Evolutionary conservation across 2,329 filamentous ascomycete genomes (phyloP), one percentile per base, ranked within the genome.

Genomic region (Scedosporium boydii): DNA sequence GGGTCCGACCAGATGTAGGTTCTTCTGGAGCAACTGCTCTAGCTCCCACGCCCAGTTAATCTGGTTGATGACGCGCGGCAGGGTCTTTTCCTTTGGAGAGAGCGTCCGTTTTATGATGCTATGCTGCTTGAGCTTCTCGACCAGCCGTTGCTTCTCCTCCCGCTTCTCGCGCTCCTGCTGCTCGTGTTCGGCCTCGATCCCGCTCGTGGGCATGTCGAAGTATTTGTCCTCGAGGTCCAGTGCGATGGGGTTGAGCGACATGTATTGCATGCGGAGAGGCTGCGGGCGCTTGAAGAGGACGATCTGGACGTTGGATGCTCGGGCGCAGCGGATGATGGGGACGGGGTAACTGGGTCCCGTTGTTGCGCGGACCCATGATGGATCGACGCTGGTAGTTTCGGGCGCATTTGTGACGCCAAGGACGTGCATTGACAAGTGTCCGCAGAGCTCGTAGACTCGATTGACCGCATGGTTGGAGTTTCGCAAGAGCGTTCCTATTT

Each of bases 1-100:
- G 44, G 89, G 85, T 0, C 92, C 90, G 58, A 99, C 86, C 44
- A 93, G 80, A n/a, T 87, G 86, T 53, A 92, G 89, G 69, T 98
- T 99, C 71, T 89, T 93, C 69, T 96, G 91, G 67, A 99, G 79
- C 46, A 96, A 79, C 67, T 87, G 82, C 65, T 95, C 88, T 63
- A 99, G 81, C 74, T 99, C 96, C 78, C 88, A 92, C 0, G 93
- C 91, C 81, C 95, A 99, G 70, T 99, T 99, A 72, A 98, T 89
- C 75, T 98, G 93, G 68, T 93, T 91, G 67, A 97, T 84, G 63
- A 98, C 93, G 63, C 85, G 86, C 4, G 88, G 83, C 34, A 99
- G 78, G 1, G 90, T 88, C 65, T 86, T 83, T 72, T 99, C 95
- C 69, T 96, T 93, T 64, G 87, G 84, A 1, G 93, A 95, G 2